A percentile compares a stretch with the other conserved stretches of the same genome.
phyloP scores from a whole-genome alignment of 1,284 basidiomycete species.

The Papiliotrema terrestris region DNA sequence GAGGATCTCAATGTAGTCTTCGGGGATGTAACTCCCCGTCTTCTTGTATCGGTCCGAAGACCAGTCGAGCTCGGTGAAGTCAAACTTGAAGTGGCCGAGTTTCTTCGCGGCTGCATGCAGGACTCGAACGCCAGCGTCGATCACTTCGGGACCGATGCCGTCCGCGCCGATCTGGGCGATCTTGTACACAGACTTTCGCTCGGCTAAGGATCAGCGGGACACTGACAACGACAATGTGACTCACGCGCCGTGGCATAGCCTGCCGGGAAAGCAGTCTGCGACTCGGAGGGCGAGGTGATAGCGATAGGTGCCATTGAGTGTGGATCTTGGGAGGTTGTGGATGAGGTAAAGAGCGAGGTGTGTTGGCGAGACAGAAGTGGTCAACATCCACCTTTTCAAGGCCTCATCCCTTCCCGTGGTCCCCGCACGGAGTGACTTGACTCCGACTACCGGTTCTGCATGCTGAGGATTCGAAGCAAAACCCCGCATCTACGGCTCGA shows the following conservation, averaged over 20 bases:
- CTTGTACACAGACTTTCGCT: constrained; percentile 41
- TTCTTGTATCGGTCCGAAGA: constrained; percentile 36
- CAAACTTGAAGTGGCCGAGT: constrained; percentile 39
- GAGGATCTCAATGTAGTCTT: constrained; percentile 47
- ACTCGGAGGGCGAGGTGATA: constrained; percentile 3
- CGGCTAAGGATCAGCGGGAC: constrained; percentile 12
- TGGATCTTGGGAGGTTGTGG: not conserved
- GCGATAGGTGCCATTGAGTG: constrained; percentile 11
- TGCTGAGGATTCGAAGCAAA: too few species aligned
- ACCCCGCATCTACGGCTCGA: too few species aligned
- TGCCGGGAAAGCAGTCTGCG: constrained; percentile 8
- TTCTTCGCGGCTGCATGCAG: constrained; percentile 34
- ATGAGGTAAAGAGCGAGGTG: too few species aligned
- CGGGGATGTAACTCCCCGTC: constrained; percentile 48
- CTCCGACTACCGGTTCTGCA: too few species aligned
- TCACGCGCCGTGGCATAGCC: constrained; percentile 18
- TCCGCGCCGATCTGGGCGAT: constrained; percentile 60
- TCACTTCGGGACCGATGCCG: constrained; percentile 56
- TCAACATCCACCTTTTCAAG: too few species aligned
- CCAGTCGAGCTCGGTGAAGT: constrained; percentile 50
- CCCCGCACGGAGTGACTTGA: too few species aligned
- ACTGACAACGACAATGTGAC: not conserved
- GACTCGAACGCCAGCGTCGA: constrained; percentile 48
- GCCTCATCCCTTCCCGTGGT: too few species aligned
- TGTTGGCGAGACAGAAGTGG: too few species aligned